Evolutionary conservation across 2,329 filamentous ascomycete species (phyloP).

Genomic region (Hymenoscyphus repandus): DNA sequence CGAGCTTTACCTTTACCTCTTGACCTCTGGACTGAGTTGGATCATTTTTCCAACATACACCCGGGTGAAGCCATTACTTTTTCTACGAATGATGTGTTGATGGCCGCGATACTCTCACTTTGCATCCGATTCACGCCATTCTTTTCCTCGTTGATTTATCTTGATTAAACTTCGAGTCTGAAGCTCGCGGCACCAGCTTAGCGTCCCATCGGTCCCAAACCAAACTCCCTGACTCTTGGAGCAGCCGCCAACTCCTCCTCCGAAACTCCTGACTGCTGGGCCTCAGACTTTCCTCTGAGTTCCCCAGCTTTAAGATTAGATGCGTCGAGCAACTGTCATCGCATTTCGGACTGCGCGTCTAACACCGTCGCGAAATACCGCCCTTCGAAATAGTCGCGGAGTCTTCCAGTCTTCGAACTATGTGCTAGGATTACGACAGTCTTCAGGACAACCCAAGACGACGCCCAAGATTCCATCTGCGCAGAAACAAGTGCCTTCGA

Average conservation of each 20-base stretch:
- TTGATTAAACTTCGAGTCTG: neutral
- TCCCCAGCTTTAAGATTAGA: conserved; percentile 38
- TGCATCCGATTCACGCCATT: neutral
- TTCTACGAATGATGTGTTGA: conserved; percentile 1
- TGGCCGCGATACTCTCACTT: neutral
- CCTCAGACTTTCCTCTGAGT: conserved; percentile 15
- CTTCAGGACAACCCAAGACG: conserved; percentile 33
- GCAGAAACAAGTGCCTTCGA: conserved; percentile 44
- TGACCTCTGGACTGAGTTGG: too few species aligned
- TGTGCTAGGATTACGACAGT: conserved; percentile 43
- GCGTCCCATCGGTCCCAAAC: neutral
- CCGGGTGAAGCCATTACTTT: neutral
- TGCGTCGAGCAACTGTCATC: conserved; percentile 69
- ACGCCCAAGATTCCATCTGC: conserved; percentile 16
- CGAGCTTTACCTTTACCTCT: neutral
- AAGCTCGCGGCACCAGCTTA: neutral
- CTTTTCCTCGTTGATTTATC: neutral
- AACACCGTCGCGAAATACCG: conserved; percentile 54
- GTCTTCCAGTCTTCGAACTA: conserved; percentile 33
- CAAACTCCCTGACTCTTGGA: neutral
- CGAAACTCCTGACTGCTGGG: conserved; percentile 7
- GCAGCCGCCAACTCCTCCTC: neutral
- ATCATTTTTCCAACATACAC: too few species aligned
- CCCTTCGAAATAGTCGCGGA: conserved; percentile 45
- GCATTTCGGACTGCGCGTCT: conserved; percentile 64